Conservation (phyloP, 192 early-diverging fungal genomes). For the Coemansia umbellata region DNA sequence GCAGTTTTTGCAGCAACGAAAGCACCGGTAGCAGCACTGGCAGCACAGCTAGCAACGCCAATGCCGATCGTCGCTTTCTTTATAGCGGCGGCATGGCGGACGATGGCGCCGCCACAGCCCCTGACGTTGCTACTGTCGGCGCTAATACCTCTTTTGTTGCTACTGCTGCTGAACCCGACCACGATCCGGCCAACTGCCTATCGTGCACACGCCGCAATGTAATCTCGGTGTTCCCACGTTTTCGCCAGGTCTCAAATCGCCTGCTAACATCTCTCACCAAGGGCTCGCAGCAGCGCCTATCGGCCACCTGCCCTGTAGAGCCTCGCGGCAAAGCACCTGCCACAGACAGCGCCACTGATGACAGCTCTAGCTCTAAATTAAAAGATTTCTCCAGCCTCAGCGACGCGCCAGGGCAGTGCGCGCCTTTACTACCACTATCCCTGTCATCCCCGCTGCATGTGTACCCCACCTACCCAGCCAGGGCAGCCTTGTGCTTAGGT, state of each 20-base stretch:
- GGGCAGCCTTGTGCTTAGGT: slow-evolving; percentile 36
- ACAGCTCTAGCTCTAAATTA: background rate
- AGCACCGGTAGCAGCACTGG: slow-evolving; percentile 18
- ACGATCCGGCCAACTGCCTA: slow-evolving; percentile 28
- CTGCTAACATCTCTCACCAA: slow-evolving; percentile 25
- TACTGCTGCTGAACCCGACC: slow-evolving; percentile 14
- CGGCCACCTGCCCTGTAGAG: slow-evolving; percentile 12
- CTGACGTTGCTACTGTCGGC: background rate
- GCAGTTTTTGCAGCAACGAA: slow-evolving; percentile 24
- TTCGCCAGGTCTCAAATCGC: slow-evolving; percentile 34
- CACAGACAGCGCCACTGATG: background rate
- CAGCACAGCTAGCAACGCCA: slow-evolving; percentile 5
- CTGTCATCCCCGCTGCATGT: slow-evolving; percentile 2
- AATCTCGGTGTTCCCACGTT: slow-evolving; percentile 36
- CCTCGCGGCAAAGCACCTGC: slow-evolving; percentile 7
- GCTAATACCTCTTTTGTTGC: background rate
- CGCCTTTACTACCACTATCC: background rate
- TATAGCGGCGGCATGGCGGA: slow-evolving; percentile 1
- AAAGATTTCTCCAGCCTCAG: background rate
- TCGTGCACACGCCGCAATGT: slow-evolving; percentile 42
- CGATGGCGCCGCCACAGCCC: background rate
- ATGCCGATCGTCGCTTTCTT: slow-evolving; percentile 10
- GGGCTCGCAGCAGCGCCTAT: slow-evolving; percentile 17
- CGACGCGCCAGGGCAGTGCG: background rate
- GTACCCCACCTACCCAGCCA: slow-evolving; percentile 16